Percentiles rank a stretch among this genome's conserved stretches.
Conservation (phyloP, 2,329 filamentous ascomycete species). For the Blastomyces gilchristii region DNA sequence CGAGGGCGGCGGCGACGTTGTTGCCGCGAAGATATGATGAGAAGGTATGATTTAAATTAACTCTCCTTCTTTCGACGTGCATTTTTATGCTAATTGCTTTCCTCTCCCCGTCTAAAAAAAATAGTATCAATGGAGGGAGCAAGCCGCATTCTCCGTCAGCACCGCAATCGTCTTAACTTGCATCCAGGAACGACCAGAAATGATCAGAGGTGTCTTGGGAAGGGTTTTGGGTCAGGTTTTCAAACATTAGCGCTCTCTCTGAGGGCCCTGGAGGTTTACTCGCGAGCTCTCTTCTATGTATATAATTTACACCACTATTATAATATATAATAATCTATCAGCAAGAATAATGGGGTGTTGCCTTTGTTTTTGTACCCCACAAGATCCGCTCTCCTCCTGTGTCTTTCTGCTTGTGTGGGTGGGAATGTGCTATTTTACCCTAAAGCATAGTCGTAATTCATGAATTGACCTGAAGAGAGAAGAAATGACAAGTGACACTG, state of each 20-base stretch:
- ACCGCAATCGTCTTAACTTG: conserved; percentile 61
- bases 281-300: not conserved
- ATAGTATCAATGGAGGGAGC: conserved; percentile 58
- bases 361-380: no score
- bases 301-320: not conserved
- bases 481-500: no score
- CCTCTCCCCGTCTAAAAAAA: conserved; percentile 21
- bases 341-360: no score
- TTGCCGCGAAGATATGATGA: conserved; percentile 59
- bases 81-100: conserved; percentile 9
- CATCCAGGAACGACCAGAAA: conserved; percentile 49
- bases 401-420: no score
- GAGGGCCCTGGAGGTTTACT: not conserved
- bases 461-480: no score
- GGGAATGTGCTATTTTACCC: no score
- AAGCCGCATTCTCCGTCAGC: conserved; percentile 54
- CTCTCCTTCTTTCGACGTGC: not conserved
- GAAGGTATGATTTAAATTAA: conserved; percentile 26
- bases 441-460: no score
- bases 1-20: conserved; percentile 63
- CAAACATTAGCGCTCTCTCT: not conserved
- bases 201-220: conserved; percentile 61
- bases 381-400: no score
- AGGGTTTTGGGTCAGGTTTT: conserved; percentile 47
- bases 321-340: not conserved